Percentiles rank a stretch among this genome's conserved stretches.
phyloP scores from a whole-genome alignment of 1,284 basidiomycete genomes.

The Rhodotorula sp. region DNA sequence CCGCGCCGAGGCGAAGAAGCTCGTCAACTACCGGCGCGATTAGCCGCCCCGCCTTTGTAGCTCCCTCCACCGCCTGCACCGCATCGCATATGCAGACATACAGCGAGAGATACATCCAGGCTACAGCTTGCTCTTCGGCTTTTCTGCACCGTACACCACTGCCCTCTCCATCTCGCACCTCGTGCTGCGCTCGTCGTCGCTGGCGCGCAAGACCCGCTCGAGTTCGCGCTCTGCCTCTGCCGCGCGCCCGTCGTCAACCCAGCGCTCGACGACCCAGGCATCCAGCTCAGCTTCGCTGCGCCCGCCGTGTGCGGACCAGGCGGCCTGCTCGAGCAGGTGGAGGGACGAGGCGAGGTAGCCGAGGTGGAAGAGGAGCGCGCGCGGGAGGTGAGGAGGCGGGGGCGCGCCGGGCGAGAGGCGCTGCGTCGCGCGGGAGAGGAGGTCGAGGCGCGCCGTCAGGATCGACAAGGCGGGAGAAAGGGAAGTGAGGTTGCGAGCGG shows the following conservation, averaged over 20 bases:
- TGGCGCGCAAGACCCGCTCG: conserved; percentile 4
- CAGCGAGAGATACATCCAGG: background rate
- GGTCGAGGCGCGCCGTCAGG: conserved; percentile 1
- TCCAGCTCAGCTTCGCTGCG: conserved; percentile 58
- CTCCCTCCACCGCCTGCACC: too few species aligned
- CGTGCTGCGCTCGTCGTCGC: conserved; percentile 22
- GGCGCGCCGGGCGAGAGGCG: conserved; percentile 51
- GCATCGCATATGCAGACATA: background rate
- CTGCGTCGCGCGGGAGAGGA: conserved; percentile 7
- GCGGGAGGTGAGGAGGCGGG: conserved; percentile 56
- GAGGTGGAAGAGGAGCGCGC: conserved; percentile 62
- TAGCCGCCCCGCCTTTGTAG: background rate
- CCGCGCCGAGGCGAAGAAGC: conserved; percentile 59
- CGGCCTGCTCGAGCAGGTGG: conserved; percentile 66
- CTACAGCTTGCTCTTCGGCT: conserved; percentile 12
- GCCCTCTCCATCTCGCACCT: conserved; percentile 52
- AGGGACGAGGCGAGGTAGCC: conserved; percentile 59
- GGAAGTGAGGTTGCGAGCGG: conserved; percentile 51
- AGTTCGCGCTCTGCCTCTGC: conserved; percentile 51
- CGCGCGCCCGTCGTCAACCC: conserved; percentile 56
- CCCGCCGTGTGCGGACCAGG: conserved; percentile 58
- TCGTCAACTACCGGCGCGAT: conserved; percentile 45
- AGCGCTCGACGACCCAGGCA: conserved; percentile 56
- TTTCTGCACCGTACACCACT: conserved; percentile 46
- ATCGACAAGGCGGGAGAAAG: conserved; percentile 38